These are phyloP conservation scores for Blastomyces emzantsi DNA, from an alignment of 2,329 filamentous ascomycete genomes.

Conservation along the genomic window DNA sequence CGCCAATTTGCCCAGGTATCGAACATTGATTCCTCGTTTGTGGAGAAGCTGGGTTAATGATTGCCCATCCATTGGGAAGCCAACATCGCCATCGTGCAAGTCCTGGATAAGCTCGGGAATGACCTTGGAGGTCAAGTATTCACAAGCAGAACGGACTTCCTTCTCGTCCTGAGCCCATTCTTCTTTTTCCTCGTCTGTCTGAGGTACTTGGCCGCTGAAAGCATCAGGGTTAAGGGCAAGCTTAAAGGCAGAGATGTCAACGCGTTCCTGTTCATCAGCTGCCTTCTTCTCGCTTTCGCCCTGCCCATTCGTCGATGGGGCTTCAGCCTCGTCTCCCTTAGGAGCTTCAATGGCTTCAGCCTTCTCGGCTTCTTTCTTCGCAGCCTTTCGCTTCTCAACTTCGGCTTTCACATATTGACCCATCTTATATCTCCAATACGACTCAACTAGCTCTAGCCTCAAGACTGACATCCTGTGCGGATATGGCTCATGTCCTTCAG, in stretches of 20 bases:
- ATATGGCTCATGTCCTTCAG: slow-evolving; percentile 55
- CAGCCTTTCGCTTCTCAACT: slow-evolving; percentile 52
- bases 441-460: slow-evolving; percentile 79
- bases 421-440: slow-evolving; percentile 75
- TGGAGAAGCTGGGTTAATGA: slow-evolving; percentile 82
- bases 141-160: slow-evolving; percentile 75
- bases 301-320: slow-evolving; percentile 31
- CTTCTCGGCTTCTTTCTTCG: slow-evolving; percentile 31
- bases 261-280: slow-evolving; percentile 51
- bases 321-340: slow-evolving; percentile 11
- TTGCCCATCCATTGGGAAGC: slow-evolving; percentile 97
- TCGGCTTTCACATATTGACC: slow-evolving; percentile 79
- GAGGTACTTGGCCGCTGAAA: slow-evolving; percentile 83
- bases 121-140: slow-evolving; percentile 63
- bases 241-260: slow-evolving; percentile 79
- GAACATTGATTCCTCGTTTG: slow-evolving; percentile 93
- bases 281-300: slow-evolving; percentile 38
- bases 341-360: slow-evolving; percentile 24
- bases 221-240: slow-evolving; percentile 91
- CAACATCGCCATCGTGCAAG: slow-evolving; percentile 82
- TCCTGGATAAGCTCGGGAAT: slow-evolving; percentile 83
- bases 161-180: slow-evolving; percentile 76
- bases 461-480: slow-evolving; percentile 96
- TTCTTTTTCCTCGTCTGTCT: slow-evolving; percentile 81
- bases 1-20: slow-evolving; percentile 84